Base-by-base conservation (phyloP, 2,329 filamentous ascomycete genomes). In the Thielaviopsis punctulata region DNA sequence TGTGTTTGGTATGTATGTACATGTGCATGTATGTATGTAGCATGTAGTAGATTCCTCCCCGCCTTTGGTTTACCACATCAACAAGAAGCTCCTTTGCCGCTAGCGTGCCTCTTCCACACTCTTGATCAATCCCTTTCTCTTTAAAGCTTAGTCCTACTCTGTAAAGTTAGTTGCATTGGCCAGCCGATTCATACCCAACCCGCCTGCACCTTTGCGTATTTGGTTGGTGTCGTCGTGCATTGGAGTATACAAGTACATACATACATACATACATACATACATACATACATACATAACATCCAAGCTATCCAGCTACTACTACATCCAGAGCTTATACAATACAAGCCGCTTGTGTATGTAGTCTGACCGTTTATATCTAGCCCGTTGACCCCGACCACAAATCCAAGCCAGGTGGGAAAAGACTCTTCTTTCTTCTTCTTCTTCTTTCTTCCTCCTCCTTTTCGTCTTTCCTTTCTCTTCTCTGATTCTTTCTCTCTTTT, bases 11-110 rank as follows among this genome's bases (percentile, higher is more conserved):
- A n/a, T n/a, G n/a, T n/a, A n/a, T n/a, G n/a, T n/a, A n/a, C n/a
- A n/a, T n/a, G n/a, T n/a, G n/a, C n/a, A n/a, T n/a, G n/a, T n/a
- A n/a, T n/a, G n/a, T n/a, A n/a, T n/a, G n/a, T n/a, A n/a, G n/a
- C n/a, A n/a, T n/a, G n/a, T n/a, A n/a, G n/a, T n/a, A n/a, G n/a
- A n/a, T n/a, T n/a, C n/a, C n/a, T n/a, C n/a, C n/a, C n/a, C n/a
- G n/a, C n/a, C n/a, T n/a, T n/a, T n/a, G n/a, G n/a, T n/a, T n/a
- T n/a, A n/a, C n/a, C n/a, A n/a, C n/a, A n/a, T n/a, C n/a, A n/a
- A n/a, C n/a, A n/a, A n/a, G n/a, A n/a, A n/a, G n/a, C n/a, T 46
- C 43, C 36, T 53, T 51, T 50, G 48, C 52, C 45, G 36, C 52
- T 50, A 51, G 48, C 41, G 52, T 51, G 48, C 48, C 46, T 49